Evolutionary conservation across 305 asterid species (phyloP).

Genomic region (Fraxinus albicans): DNA sequence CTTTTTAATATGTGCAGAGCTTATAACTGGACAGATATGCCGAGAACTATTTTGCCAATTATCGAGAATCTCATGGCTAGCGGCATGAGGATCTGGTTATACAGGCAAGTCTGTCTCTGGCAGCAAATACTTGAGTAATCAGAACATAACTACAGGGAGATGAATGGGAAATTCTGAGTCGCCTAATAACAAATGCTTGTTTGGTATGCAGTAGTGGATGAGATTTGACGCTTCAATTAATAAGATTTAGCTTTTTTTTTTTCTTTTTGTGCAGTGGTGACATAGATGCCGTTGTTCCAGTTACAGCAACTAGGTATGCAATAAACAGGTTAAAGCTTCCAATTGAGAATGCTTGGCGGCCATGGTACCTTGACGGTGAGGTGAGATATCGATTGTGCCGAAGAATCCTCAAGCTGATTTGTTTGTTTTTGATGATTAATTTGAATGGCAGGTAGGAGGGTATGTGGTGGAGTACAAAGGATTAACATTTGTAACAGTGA

Average conservation of each 20-base stretch:
- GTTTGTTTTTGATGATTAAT: not conserved
- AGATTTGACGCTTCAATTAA: not conserved
- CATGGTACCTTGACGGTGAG: conserved; percentile 45
- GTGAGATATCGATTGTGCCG: not conserved
- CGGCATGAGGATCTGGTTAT: conserved; percentile 39
- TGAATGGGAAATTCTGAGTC: not conserved
- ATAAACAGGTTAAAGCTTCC: conserved; percentile 38
- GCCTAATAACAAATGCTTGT: not conserved
- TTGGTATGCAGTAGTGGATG: not conserved
- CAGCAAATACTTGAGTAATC: not conserved
- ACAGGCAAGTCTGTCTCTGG: conserved; percentile 12
- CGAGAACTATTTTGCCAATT: conserved; percentile 31
- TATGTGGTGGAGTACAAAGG: conserved; percentile 39
- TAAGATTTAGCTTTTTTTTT: not conserved
- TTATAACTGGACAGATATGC: conserved; percentile 34
- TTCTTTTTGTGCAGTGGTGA: conserved; percentile 33
- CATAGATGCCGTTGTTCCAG: conserved; percentile 42
- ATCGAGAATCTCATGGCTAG: conserved; percentile 31
- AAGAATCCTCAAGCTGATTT: not conserved
- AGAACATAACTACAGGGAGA: not conserved
- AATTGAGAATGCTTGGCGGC: conserved; percentile 32
- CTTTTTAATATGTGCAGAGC: not conserved
- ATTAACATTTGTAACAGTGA: conserved; percentile 39
- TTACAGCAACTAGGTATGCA: conserved; percentile 37
- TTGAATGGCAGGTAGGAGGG: conserved; percentile 41